phyloP scores from a whole-genome alignment of 2,329 filamentous ascomycete genomes.

The Reticulascus tulasneorum region DNA sequence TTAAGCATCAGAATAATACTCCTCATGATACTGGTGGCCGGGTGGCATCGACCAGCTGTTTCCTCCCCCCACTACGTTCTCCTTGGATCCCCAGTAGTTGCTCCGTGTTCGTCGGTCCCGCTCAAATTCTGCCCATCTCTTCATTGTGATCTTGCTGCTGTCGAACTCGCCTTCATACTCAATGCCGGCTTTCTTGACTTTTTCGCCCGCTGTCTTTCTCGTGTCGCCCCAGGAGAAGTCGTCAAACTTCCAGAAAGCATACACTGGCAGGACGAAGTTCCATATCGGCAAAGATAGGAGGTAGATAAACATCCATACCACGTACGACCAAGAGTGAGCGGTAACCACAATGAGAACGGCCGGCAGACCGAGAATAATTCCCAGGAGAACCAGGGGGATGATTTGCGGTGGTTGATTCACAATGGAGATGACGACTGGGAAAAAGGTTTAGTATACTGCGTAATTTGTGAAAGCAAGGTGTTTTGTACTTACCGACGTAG shows the following conservation, averaged over 20 bases:
- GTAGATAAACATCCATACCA: slow-evolving; percentile 97
- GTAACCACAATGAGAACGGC: slow-evolving; percentile 89
- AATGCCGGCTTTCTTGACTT: slow-evolving; percentile 78
- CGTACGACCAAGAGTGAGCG: slow-evolving; percentile 86
- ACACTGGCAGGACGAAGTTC: slow-evolving; percentile 93
- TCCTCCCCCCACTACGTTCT: slow-evolving; percentile 41
- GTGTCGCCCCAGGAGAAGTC: slow-evolving; percentile 99
- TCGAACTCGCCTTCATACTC: slow-evolving; percentile 96
- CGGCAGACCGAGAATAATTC: slow-evolving; percentile 87
- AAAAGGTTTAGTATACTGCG: slow-evolving; percentile 2
- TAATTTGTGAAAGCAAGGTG: background rate
- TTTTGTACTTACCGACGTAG: slow-evolving; percentile 77
- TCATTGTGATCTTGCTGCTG: slow-evolving; percentile 99
- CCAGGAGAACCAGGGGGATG: slow-evolving; percentile 86
- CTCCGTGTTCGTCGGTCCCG: slow-evolving; percentile 50
- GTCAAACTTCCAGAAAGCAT: slow-evolving; percentile 99
- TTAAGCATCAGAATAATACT: slow-evolving; percentile 53
- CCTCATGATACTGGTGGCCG: slow-evolving; percentile 47
- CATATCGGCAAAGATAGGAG: slow-evolving; percentile 88
- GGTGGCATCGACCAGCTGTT: slow-evolving; percentile 40
- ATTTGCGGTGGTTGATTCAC: slow-evolving; percentile 71
- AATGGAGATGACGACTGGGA: slow-evolving; percentile 77
- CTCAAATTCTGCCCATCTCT: slow-evolving; percentile 97
- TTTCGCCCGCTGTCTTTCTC: slow-evolving; percentile 88
- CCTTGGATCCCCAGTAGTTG: slow-evolving; percentile 50